Evolutionary conservation across 2,329 filamentous ascomycete species (phyloP).

Genomic region (Moelleriella libera): DNA sequence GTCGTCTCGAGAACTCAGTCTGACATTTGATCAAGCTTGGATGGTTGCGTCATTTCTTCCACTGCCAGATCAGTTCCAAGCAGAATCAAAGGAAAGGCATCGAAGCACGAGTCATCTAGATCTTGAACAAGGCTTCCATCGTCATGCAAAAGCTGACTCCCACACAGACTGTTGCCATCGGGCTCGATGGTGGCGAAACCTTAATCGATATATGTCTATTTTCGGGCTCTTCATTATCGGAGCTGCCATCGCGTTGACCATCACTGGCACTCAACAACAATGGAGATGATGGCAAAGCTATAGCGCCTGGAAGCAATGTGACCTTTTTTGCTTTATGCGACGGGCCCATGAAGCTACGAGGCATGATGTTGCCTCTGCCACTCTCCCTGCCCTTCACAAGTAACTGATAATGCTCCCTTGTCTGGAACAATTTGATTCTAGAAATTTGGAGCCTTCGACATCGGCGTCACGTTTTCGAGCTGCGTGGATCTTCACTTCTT

Average conservation of each 20-base stretch:
- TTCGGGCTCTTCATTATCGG: constrained; percentile 40
- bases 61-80: constrained; percentile 42
- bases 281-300: constrained; percentile 20
- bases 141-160: constrained; percentile 20
- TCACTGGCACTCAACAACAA: constrained; percentile 37
- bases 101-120: constrained; percentile 25
- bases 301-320: neutral
- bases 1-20: too few relatives aligned
- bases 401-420: too few relatives aligned
- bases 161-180: constrained; percentile 34
- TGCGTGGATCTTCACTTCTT: too few relatives aligned
- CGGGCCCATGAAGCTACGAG: too few relatives aligned
- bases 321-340: neutral
- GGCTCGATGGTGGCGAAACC: constrained; percentile 43
- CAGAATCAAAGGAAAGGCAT: constrained; percentile 34
- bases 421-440: too few relatives aligned
- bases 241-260: constrained; percentile 33
- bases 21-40: constrained; percentile 42
- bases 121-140: constrained; percentile 19
- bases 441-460: too few relatives aligned
- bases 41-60: constrained; percentile 65
- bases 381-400: too few relatives aligned
- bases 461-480: too few relatives aligned
- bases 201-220: constrained; percentile 45
- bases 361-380: too few relatives aligned